phyloP scores from a whole-genome alignment of 2,329 filamentous ascomycete genomes.

The Talaromyces pinophilus region DNA sequence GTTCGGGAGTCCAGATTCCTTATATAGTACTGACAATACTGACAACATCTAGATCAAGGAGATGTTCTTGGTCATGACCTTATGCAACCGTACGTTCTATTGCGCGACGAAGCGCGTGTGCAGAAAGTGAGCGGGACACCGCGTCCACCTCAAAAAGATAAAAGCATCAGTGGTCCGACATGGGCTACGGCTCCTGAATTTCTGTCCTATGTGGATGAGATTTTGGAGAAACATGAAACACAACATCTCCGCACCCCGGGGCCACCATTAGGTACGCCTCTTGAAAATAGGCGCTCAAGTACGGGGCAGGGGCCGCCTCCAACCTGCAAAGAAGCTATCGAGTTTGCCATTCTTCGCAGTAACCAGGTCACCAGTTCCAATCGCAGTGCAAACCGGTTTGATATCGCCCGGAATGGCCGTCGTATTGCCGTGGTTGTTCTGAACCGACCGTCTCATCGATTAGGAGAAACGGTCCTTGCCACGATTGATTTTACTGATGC shows the following conservation, averaged over 20 bases:
- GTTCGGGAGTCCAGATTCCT: no score
- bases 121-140: slow-evolving; percentile 50
- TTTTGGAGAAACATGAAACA: slow-evolving; percentile 54
- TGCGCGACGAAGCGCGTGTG: slow-evolving; percentile 77
- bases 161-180: slow-evolving; percentile 45
- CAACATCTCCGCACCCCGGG: slow-evolving; percentile 57
- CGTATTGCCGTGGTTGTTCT: slow-evolving; percentile 90
- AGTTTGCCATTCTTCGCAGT: slow-evolving; percentile 83
- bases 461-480: slow-evolving; percentile 83
- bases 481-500: slow-evolving; percentile 80
- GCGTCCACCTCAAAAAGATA: slow-evolving; percentile 43
- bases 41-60: slow-evolving; percentile 58
- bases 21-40: no score
- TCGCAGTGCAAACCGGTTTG: slow-evolving; percentile 87
- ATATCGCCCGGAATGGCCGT: slow-evolving; percentile 88
- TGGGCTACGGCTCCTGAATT: slow-evolving; percentile 64
- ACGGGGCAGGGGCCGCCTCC: slow-evolving; percentile 55
- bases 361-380: slow-evolving; percentile 67
- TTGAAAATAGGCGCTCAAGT: slow-evolving; percentile 58
- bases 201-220: slow-evolving; percentile 72
- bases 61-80: slow-evolving; percentile 91
- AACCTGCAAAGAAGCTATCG: slow-evolving; percentile 80
- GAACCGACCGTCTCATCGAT: slow-evolving; percentile 80
- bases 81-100: slow-evolving; percentile 87
- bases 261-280: slow-evolving; percentile 70